These are phyloP conservation scores for Jatropha curcas DNA, from an alignment of 345 rosid genomes.

Conservation along the genomic window DNA sequence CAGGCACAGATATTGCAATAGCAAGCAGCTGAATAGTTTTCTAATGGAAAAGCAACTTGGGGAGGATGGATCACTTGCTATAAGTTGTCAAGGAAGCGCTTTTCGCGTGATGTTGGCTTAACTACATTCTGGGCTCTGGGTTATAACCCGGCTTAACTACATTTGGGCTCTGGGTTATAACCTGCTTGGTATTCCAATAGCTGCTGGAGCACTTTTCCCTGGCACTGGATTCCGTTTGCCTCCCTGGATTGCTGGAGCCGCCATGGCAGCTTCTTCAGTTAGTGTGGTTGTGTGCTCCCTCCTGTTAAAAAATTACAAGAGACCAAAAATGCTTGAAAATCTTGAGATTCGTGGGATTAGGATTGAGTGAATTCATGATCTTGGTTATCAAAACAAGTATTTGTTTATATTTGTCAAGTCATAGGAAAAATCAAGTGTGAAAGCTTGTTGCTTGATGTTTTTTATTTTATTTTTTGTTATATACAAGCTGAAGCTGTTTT, in stretches of 20 bases:
- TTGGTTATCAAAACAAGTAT: background rate
- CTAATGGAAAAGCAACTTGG: conserved; percentile 91
- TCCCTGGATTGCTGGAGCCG: conserved; percentile 98
- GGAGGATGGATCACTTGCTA: conserved; percentile 93
- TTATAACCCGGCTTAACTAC: conserved; percentile 44
- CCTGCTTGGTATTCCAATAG: conserved; percentile 78
- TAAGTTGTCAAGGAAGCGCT: conserved; percentile 80
- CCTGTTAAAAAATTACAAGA: conserved; percentile 64
- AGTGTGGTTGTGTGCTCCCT: conserved; percentile 93
- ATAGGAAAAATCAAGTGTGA: too few relatives aligned
- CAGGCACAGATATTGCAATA: conserved; percentile 93
- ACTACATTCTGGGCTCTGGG: too few relatives aligned
- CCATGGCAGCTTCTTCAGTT: conserved; percentile 97
- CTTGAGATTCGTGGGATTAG: conserved; percentile 55
- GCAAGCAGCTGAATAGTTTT: conserved; percentile 99
- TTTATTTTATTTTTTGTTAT: too few relatives aligned
- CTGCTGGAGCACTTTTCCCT: conserved; percentile 84
- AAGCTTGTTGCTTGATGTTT: too few relatives aligned
- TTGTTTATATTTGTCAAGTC: too few relatives aligned
- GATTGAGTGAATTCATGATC: conserved; percentile 36
- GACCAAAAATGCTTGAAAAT: conserved; percentile 64
- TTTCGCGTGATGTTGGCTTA: conserved; percentile 71
- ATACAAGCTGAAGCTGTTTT: too few relatives aligned
- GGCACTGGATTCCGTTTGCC: conserved; percentile 66
- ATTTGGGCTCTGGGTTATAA: conserved; percentile 94